Base-by-base conservation (phyloP, 2,329 filamentous ascomycete species). In the Claviceps capensis region DNA sequence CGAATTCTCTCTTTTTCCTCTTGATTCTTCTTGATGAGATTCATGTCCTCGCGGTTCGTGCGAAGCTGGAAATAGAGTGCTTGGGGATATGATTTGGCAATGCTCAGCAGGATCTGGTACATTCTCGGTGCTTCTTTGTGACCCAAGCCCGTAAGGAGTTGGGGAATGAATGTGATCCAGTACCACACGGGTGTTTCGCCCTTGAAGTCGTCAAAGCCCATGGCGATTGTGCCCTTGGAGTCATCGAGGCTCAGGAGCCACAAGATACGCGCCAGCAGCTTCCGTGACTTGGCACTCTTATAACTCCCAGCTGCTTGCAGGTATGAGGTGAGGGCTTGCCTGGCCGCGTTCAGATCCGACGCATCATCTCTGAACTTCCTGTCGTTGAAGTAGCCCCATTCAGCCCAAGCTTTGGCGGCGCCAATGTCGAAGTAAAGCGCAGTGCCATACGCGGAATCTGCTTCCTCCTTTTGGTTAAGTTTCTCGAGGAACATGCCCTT, bases 401-500 rank as follows among this genome's bases (percentile, higher is more conserved):
- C 93, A 16, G 93, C 91, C 93, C 93, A 98, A 3, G 93, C 93
- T 70, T 98, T 98, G 4, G 93, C 87, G 48, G 95, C 80, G 59
- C 89, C 86, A 59, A 98, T 88, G 61, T 98, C 94, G 60, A 95
- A 97, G 71, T 91, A 97, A 54, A 98, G 69, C 0, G 93, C 94
- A 49, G 90, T 94, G 48, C 93, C 93, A 64, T 95, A 98, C 0
- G 94, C 91, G 54, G 88, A 85, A 59, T 95, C 90, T 5, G 93
- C 90, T 55, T 98, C 93, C 3, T 86, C 85, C 64, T 89, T 89
- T 61, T 96, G 86, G 52, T 83, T 83, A 9, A 98, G 77, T 67
- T 95, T 96, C 65, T 94, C 93, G 45, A 97, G 73, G 75, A 98
- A 98, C 93, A 98, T 98, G 55, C 93, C 93, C 76, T 98, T 98